Evolutionary conservation across 2,329 filamentous ascomycete species (phyloP).

Genomic region (Colletotrichum trifolii): DNA sequence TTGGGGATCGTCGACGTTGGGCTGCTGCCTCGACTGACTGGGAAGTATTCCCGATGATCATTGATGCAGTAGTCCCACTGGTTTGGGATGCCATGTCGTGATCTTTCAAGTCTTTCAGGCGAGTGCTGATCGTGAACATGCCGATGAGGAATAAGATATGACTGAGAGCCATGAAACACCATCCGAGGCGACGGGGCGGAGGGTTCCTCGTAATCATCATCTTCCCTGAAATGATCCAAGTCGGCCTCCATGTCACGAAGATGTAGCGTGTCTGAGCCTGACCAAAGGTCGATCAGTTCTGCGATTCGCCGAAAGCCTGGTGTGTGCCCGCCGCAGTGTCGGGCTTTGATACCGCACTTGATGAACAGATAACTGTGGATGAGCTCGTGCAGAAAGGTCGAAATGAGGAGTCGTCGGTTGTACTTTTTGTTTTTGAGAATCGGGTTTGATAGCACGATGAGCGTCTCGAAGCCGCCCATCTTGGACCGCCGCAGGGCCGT

Average conservation of each 20-base stretch:
- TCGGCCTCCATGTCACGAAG: slow-evolving; percentile 72
- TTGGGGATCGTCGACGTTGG: slow-evolving; percentile 27
- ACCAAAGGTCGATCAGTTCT: slow-evolving; percentile 70
- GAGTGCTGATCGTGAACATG: slow-evolving; percentile 22
- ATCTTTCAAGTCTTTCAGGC: slow-evolving; percentile 17
- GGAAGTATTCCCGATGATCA: slow-evolving; percentile 31
- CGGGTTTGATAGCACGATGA: slow-evolving; percentile 70
- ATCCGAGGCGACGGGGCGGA: too few relatives aligned
- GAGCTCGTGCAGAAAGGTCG: slow-evolving; percentile 74
- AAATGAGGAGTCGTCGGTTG: slow-evolving; percentile 70
- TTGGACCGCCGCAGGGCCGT: slow-evolving; percentile 66
- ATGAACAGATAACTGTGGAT: slow-evolving; percentile 76
- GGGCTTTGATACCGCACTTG: slow-evolving; percentile 67
- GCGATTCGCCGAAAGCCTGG: slow-evolving; percentile 69
- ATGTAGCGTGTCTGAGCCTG: slow-evolving; percentile 64
- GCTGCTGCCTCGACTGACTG: slow-evolving; percentile 23
- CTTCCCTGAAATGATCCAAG: slow-evolving; percentile 62
- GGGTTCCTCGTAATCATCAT: slow-evolving; percentile 36
- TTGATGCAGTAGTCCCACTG: slow-evolving; percentile 35
- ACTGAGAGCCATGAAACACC: slow-evolving; percentile 10
- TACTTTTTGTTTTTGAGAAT: slow-evolving; percentile 67
- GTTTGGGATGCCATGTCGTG: slow-evolving; percentile 20
- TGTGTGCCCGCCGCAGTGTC: slow-evolving; percentile 68
- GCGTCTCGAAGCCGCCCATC: slow-evolving; percentile 67
- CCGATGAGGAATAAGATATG: slow-evolving; percentile 24